Evolutionary conservation across 257 asterid genomes (phyloP).

Genomic region (Solanum appendiculatum): DNA sequence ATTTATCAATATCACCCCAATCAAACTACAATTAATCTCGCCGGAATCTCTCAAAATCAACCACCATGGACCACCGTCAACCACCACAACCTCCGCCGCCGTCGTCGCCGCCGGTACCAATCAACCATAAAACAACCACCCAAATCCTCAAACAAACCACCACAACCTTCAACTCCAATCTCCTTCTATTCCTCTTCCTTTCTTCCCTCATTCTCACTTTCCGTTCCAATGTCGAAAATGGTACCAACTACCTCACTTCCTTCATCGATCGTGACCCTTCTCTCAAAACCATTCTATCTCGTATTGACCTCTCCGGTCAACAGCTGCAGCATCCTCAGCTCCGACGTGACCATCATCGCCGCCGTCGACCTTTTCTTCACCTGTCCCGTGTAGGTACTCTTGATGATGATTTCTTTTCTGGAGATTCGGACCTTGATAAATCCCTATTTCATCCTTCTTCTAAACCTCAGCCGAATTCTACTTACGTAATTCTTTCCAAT

Average conservation of each 20-base stretch:
- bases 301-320: constrained; percentile 39
- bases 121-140: constrained; percentile 32
- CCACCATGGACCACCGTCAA: constrained; percentile 14
- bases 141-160: constrained; percentile 59
- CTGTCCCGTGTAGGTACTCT: constrained; percentile 82
- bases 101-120: constrained; percentile 12
- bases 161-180: constrained; percentile 34
- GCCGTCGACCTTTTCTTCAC: constrained; percentile 79
- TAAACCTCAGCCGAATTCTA: constrained; percentile 33
- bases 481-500: constrained; percentile 31
- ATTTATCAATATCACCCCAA: constrained; percentile 6
- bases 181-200: constrained; percentile 51
- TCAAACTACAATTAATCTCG: background rate
- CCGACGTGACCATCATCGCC: constrained; percentile 28
- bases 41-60: background rate
- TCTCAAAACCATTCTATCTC: constrained; percentile 63
- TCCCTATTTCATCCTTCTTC: constrained; percentile 52
- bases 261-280: constrained; percentile 67
- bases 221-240: constrained; percentile 59
- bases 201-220: constrained; percentile 50
- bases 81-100: constrained; percentile 10
- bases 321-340: constrained; percentile 9
- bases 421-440: constrained; percentile 74
- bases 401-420: constrained; percentile 86
- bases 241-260: constrained; percentile 65